Conservation (phyloP, 345 rosid genomes). For the Populus simonii region DNA sequence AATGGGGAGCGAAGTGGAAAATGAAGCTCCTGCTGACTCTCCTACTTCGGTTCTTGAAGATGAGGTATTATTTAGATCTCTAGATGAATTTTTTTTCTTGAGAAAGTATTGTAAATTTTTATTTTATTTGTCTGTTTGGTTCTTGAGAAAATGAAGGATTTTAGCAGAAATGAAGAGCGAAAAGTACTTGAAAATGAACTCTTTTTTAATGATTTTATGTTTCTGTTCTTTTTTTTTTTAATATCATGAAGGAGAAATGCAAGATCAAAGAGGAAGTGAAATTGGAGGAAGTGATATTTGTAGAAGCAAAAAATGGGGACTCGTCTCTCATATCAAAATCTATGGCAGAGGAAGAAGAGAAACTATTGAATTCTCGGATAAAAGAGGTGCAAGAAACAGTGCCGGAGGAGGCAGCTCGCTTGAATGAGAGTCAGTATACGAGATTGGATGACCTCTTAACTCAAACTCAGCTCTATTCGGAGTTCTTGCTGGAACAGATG, state of each 20-base stretch:
- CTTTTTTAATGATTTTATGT: neutral
- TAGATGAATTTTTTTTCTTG: neutral
- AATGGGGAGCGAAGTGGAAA: constrained; percentile 39
- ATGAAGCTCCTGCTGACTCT: constrained; percentile 53
- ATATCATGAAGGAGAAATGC: constrained; percentile 16
- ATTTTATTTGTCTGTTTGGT: neutral
- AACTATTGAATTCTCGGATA: constrained; percentile 47
- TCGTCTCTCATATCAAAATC: constrained; percentile 43
- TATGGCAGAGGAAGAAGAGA: constrained; percentile 71
- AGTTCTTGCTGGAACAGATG: constrained; percentile 88
- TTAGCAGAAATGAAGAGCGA: neutral
- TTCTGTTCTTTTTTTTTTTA: neutral
- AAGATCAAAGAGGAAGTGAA: neutral
- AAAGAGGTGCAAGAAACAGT: constrained; percentile 37
- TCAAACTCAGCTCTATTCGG: constrained; percentile 72
- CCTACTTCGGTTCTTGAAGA: constrained; percentile 89
- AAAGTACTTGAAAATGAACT: neutral
- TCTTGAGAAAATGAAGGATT: neutral
- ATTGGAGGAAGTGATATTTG: constrained; percentile 40
- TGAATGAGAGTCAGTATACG: constrained; percentile 58
- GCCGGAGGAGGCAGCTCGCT: constrained; percentile 32
- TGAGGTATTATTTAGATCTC: constrained; percentile 41
- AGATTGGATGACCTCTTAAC: constrained; percentile 81
- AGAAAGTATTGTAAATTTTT: too few species aligned
- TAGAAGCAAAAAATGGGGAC: constrained; percentile 48